Base-by-base conservation (phyloP, 768 basidiomycete species). In the Flagelloscypha sp. region DNA sequence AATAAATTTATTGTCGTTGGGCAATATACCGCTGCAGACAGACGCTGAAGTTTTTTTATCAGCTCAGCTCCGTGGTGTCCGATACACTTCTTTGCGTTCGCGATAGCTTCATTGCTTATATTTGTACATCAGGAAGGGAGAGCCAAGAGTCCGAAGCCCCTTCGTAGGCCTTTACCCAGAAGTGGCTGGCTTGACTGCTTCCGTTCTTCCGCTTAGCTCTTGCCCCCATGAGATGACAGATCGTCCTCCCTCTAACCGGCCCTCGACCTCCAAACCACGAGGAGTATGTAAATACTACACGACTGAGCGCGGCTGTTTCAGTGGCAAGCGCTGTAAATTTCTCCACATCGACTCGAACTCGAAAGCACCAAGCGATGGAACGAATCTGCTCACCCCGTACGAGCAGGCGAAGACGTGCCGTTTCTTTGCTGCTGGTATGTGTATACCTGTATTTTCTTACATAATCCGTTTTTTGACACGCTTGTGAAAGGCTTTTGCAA, bases 291-390 rank as follows among this genome's bases (percentile, higher is more conserved):
- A 62, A 33, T 87, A 81, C 51, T 84, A 82, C 49, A 56, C 61
- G 10, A 66, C 70, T 13, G 53, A 66, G 0, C 62, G 80, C 32
- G 85, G 86, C 6, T 89, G 85, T 57, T 82, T 74, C 42, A 68
- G 74, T 6, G 79, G 75, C 23, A 56, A 73, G 34, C 54, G 55
- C 5, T 89, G 85, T 74, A 86, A 83, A 63, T 89, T 87, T 55
- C 63, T 82, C 8, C 85, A 89, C 41, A 74, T 71, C 30, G 60
- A 66, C 17, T 52, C 50, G 5, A 44, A 47, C 7, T 52, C 50
- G 5, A 44, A 47, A 7, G 33, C 35, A 7, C 49, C 54, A 28
- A 24, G 28, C 16, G 34, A 19, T 19, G 18, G 44, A 50, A 47
- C 61, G 46, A 54, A 66, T 53, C 47, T 54, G 52, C 23, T 82